Evolutionary conservation across 2,329 filamentous ascomycete species (phyloP).

Genomic region (Neopestalotiopsis sp.): DNA sequence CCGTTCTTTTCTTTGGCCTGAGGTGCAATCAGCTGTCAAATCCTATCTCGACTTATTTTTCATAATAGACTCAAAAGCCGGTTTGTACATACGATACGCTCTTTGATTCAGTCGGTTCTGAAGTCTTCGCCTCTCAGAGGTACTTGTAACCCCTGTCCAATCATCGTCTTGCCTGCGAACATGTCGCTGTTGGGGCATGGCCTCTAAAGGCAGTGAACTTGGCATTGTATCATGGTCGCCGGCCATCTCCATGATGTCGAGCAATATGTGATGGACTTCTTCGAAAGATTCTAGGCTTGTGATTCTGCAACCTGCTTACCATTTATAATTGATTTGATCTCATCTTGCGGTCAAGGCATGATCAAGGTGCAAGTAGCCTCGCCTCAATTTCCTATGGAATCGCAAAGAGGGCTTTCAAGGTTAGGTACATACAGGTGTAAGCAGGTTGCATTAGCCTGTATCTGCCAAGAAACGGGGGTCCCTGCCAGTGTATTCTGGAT

Average conservation of each 20-base stretch:
- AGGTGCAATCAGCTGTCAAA: too few species aligned
- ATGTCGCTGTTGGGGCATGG: slow-evolving; percentile 11
- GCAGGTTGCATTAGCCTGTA: slow-evolving; percentile 17
- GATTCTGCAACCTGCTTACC: slow-evolving; percentile 12
- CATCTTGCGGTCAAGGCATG: not conserved
- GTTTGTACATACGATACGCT: slow-evolving; percentile 36
- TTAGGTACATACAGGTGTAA: not conserved
- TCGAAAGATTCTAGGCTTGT: not conserved
- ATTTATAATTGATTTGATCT: not conserved
- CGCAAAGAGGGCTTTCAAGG: not conserved
- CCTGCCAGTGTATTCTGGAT: not conserved
- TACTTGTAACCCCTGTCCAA: slow-evolving; percentile 40
- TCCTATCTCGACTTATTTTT: not conserved
- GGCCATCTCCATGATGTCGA: not conserved
- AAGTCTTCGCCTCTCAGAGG: slow-evolving; percentile 37
- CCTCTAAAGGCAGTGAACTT: not conserved
- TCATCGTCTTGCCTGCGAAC: slow-evolving; percentile 30
- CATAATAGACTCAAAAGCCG: not conserved
- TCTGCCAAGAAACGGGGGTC: not conserved
- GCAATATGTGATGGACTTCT: not conserved
- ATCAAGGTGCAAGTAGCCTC: not conserved
- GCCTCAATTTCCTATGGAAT: not conserved
- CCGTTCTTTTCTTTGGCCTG: slow-evolving; percentile 7
- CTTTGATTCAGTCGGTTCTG: slow-evolving; percentile 43
- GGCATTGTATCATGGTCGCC: not conserved